These are phyloP conservation scores for Yamadazyma nakazawae DNA, from an alignment of 805 yeast genomes.

Conservation along the genomic window DNA sequence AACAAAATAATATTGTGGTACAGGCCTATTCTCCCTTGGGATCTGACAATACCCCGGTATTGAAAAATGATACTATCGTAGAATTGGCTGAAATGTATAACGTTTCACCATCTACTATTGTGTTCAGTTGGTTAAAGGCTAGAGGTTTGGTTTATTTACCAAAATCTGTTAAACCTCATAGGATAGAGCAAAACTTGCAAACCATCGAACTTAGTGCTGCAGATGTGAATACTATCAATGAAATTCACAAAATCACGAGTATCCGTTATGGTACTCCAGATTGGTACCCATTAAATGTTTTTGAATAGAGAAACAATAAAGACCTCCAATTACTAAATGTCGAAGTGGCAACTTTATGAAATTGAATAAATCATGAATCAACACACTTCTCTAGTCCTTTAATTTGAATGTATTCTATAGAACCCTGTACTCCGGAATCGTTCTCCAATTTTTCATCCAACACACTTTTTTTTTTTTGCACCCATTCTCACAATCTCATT, in stretches of 20 bases:
- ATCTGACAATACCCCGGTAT: conserved; percentile 44
- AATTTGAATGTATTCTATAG: no score
- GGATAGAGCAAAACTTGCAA: conserved; percentile 33
- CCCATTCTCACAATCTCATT: not conserved
- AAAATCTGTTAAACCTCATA: conserved; percentile 25
- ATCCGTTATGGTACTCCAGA: conserved; percentile 33
- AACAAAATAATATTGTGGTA: conserved; percentile 50
- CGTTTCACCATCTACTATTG: conserved; percentile 46
- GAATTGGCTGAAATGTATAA: conserved; percentile 42
- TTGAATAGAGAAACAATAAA: not conserved
- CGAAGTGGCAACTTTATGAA: no score
- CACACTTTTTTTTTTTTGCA: not conserved
- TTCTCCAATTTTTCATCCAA: no score
- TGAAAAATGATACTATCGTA: conserved; percentile 39
- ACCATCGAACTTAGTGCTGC: conserved; percentile 28
- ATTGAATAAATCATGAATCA: no score
- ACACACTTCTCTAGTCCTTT: not conserved
- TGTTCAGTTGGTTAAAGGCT: conserved; percentile 56
- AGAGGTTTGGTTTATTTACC: conserved; percentile 52
- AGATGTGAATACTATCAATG: conserved; percentile 30
- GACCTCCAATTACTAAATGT: no score
- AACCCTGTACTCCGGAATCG: no score
- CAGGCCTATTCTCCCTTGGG: conserved; percentile 80
- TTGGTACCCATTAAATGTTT: conserved; percentile 20
- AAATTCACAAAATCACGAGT: conserved; percentile 21